phyloP scores from a whole-genome alignment of 345 rosid genomes.

The Iberis pinnata region DNA sequence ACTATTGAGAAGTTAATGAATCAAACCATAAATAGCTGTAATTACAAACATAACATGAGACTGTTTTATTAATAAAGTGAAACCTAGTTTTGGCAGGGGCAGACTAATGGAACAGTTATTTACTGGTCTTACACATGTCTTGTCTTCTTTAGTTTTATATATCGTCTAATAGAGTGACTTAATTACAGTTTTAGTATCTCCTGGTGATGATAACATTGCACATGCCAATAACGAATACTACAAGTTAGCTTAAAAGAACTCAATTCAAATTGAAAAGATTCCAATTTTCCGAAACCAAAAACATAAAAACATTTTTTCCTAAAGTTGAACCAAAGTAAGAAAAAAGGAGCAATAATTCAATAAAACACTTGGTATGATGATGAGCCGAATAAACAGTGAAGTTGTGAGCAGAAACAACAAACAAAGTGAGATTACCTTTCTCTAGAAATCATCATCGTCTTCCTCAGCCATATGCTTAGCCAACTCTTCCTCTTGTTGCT shows the following conservation, averaged over 20 bases:
- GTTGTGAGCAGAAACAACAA: slow-evolving; percentile 4
- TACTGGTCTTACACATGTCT: slow-evolving; percentile 15
- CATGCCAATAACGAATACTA: slow-evolving; percentile 23
- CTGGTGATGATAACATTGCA: slow-evolving; percentile 19
- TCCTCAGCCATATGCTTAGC: slow-evolving; percentile 90
- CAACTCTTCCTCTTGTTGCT: slow-evolving; percentile 85
- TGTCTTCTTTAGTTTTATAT: slow-evolving; percentile 2
- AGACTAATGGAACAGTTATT: slow-evolving; percentile 13
- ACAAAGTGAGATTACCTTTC: background rate
- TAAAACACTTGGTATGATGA: background rate
- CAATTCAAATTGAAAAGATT: slow-evolving; percentile 14
- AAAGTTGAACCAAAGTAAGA: background rate
- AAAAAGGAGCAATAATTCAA: background rate
- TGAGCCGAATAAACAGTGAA: background rate
- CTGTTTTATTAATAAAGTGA: slow-evolving; percentile 18
- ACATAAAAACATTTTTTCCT: background rate
- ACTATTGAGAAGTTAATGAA: slow-evolving; percentile 17
- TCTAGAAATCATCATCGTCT: slow-evolving; percentile 73
- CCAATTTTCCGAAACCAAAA: slow-evolving; percentile 21
- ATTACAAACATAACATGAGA: slow-evolving; percentile 19
- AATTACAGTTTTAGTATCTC: too few species aligned
- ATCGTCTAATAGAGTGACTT: too few species aligned
- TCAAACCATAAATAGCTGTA: slow-evolving; percentile 10
- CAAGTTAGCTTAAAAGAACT: too few species aligned
- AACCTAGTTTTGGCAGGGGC: slow-evolving; percentile 19